Conservation (phyloP, 805 yeast genomes). For the Candida quercuum region DNA sequence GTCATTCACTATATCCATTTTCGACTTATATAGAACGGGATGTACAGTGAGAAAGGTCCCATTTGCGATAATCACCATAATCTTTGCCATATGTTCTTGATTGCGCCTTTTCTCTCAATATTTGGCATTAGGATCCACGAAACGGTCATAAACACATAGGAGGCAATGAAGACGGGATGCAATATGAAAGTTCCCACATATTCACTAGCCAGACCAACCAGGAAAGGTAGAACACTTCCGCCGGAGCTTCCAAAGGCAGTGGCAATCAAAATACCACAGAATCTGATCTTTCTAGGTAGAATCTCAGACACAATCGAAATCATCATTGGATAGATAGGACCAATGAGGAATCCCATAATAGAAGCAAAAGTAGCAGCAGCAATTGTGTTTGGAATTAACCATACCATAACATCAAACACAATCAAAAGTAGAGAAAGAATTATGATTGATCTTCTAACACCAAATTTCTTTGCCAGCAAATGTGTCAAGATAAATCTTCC, state of each 20-base stretch:
- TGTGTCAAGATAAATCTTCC: constrained; percentile 49
- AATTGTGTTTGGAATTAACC: constrained; percentile 41
- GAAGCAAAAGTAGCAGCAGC: constrained; percentile 42
- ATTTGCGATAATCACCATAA: constrained; percentile 14
- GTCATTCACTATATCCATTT: no score
- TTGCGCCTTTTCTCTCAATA: constrained; percentile 29
- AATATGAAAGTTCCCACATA: constrained; percentile 41
- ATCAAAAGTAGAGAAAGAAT: constrained; percentile 31
- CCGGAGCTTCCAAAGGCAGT: constrained; percentile 55
- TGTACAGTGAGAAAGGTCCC: no score
- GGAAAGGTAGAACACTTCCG: constrained; percentile 49
- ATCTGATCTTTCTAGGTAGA: constrained; percentile 48
- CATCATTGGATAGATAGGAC: constrained; percentile 53
- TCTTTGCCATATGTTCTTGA: constrained; percentile 17
- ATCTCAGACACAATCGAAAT: constrained; percentile 37
- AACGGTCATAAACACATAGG: constrained; percentile 29
- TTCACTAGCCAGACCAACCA: constrained; percentile 47
- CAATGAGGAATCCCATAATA: constrained; percentile 47
- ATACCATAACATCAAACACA: constrained; percentile 34
- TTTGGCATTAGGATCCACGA: constrained; percentile 41
- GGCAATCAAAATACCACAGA: constrained; percentile 42
- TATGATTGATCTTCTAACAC: constrained; percentile 40
- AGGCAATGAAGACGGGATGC: constrained; percentile 40
- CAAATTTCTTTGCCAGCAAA: constrained; percentile 31
- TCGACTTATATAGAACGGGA: no score